Percentiles rank a stretch among this genome's conserved stretches.
Conservation (phyloP, 2,329 filamentous ascomycete genomes). For the Bipolaris cookei region DNA sequence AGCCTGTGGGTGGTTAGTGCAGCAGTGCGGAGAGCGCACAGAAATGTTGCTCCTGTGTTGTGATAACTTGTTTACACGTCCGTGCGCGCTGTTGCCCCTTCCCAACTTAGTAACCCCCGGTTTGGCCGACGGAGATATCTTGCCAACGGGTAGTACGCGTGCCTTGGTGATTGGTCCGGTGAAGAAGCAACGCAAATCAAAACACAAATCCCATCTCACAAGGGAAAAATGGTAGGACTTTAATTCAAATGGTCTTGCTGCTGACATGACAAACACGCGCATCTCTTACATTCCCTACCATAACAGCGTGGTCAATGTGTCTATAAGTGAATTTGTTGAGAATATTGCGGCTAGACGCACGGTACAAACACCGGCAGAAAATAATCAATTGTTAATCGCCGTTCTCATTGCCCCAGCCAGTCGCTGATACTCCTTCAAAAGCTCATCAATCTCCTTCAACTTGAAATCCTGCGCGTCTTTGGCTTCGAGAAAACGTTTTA, state of each 20-base stretch:
- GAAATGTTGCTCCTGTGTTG: constrained; percentile 12
- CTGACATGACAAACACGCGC: background rate
- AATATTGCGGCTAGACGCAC: background rate
- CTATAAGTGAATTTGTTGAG: background rate
- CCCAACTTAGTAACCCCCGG: constrained; percentile 16
- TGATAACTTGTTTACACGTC: constrained; percentile 24
- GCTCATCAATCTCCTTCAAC: constrained; percentile 57
- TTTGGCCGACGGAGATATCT: constrained; percentile 9
- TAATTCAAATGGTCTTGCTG: background rate
- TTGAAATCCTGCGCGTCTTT: constrained; percentile 55
- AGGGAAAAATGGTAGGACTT: background rate
- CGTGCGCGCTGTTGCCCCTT: constrained; percentile 19
- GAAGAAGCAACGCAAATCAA: background rate
- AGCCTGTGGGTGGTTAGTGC: constrained; percentile 24
- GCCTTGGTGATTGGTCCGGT: background rate
- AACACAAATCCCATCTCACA: too few relatives aligned
- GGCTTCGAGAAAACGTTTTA: constrained; percentile 56
- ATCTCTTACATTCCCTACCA: background rate
- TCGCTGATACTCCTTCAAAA: constrained; percentile 53
- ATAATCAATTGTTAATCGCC: constrained; percentile 47
- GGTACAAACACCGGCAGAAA: background rate
- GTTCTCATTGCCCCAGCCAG: constrained; percentile 53
- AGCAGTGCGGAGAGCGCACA: constrained; percentile 15
- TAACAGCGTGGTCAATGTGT: background rate
- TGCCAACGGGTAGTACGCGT: background rate